Evolutionary conservation across 139 green algal genomes (phyloP).

Genomic region (Chlamydomonas schloesseri): DNA sequence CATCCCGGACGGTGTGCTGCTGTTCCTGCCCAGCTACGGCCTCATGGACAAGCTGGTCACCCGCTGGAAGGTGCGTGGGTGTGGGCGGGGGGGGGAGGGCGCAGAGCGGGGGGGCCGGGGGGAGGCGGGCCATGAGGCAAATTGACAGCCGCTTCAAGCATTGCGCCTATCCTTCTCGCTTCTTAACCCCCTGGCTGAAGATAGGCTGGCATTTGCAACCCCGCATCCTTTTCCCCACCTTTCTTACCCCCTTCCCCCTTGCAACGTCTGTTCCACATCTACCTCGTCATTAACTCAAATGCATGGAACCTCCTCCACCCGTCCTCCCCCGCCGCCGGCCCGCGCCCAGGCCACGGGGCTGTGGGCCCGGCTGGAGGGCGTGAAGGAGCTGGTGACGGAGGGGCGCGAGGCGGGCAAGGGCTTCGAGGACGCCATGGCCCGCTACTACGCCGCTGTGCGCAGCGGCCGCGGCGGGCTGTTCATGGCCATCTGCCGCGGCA

Average conservation of each 20-base stretch:
- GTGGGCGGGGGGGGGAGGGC: too few species aligned
- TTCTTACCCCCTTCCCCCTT: too few species aligned
- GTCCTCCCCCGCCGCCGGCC: not conserved
- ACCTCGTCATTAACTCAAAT: too few species aligned
- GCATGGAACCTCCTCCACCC: too few species aligned
- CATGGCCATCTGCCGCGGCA: slow-evolving; percentile 94
- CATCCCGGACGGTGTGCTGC: slow-evolving; percentile 92
- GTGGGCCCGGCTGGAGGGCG: slow-evolving; percentile 63
- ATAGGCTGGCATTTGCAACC: too few species aligned
- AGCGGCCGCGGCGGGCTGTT: slow-evolving; percentile 81
- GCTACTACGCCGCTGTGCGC: slow-evolving; percentile 82
- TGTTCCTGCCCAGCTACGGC: slow-evolving; percentile 94
- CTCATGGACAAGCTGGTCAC: slow-evolving; percentile 83
- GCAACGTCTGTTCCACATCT: too few species aligned
- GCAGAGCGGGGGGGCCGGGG: too few species aligned
- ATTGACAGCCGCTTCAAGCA: too few species aligned
- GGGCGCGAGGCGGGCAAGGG: slow-evolving; percentile 72
- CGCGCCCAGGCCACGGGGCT: slow-evolving; percentile 73
- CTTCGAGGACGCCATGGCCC: slow-evolving; percentile 79
- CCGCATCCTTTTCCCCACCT: too few species aligned
- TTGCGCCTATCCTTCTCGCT: too few species aligned
- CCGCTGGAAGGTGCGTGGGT: slow-evolving; percentile 80
- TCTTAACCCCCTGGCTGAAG: too few species aligned
- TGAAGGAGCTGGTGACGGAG: slow-evolving; percentile 87
- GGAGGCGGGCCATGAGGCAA: too few species aligned